These are phyloP conservation scores for Gossypium australe DNA, from an alignment of 345 rosid species.

Conservation along the genomic window DNA sequence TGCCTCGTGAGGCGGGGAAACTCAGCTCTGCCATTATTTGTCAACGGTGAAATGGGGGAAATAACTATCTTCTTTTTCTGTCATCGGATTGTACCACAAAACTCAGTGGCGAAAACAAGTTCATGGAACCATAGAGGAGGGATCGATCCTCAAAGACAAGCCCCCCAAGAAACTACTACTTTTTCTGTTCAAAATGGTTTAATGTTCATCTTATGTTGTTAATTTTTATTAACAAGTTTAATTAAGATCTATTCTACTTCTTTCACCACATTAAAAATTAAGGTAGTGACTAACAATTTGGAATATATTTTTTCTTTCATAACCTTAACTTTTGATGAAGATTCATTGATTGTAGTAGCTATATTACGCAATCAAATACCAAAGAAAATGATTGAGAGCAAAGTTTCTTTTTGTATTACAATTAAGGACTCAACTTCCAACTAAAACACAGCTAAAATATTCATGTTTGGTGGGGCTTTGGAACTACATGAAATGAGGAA, in stretches of 20 bases:
- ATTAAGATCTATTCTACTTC: too few species aligned
- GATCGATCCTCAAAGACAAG: not conserved
- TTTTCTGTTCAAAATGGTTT: too few species aligned
- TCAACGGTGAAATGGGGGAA: not conserved
- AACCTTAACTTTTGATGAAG: not conserved
- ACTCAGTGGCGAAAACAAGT: not conserved
- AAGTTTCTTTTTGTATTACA: not conserved
- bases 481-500: not conserved
- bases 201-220: too few species aligned
- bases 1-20: conserved; percentile 32
- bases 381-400: not conserved
- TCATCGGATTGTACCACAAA: not conserved
- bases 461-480: not conserved
- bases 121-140: not conserved
- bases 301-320: not conserved
- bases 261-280: too few species aligned
- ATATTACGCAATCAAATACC: not conserved
- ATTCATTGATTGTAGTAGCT: not conserved
- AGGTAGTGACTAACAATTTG: not conserved
- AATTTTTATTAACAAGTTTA: too few species aligned
- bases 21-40: conserved; percentile 21
- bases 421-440: too few species aligned
- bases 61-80: not conserved
- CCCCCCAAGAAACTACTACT: too few species aligned
- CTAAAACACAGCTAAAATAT: not conserved